Evolutionary conservation across 345 rosid species (phyloP).

Genomic region (Psidium guajava): DNA sequence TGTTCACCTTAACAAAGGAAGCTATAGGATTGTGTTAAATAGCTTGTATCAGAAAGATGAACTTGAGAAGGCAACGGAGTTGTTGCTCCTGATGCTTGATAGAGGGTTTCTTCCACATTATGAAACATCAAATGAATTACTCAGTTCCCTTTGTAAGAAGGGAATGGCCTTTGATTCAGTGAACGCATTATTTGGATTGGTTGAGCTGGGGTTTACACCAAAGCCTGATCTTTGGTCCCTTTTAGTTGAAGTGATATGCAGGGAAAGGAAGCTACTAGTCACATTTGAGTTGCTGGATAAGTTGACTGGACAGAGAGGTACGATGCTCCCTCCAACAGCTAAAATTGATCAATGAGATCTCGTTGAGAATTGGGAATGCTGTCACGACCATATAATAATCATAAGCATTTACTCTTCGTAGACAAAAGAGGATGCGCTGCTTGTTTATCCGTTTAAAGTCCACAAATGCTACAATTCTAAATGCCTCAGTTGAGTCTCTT

Average conservation of each 20-base stretch:
- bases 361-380: neutral
- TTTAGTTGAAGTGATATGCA: slow-evolving; percentile 46
- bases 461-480: neutral
- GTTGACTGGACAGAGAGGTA: slow-evolving; percentile 10
- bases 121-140: slow-evolving; percentile 73
- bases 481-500: neutral
- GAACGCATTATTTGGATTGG: slow-evolving; percentile 25
- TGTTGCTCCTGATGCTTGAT: slow-evolving; percentile 50
- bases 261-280: slow-evolving; percentile 57
- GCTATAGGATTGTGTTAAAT: slow-evolving; percentile 76
- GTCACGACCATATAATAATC: neutral
- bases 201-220: slow-evolving; percentile 52
- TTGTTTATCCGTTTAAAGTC: neutral
- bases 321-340: neutral
- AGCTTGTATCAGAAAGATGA: slow-evolving; percentile 47
- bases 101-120: slow-evolving; percentile 62
- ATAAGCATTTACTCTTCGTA: neutral
- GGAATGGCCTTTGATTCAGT: slow-evolving; percentile 45
- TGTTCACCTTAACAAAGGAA: slow-evolving; percentile 56
- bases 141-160: slow-evolving; percentile 41
- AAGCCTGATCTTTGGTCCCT: slow-evolving; percentile 46
- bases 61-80: slow-evolving; percentile 39
- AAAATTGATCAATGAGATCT: neutral
- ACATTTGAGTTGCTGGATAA: slow-evolving; percentile 52
- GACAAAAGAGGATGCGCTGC: neutral